Evolutionary conservation across 2,329 filamentous ascomycete species (phyloP).

Genomic region (Sporothrix inflata): DNA sequence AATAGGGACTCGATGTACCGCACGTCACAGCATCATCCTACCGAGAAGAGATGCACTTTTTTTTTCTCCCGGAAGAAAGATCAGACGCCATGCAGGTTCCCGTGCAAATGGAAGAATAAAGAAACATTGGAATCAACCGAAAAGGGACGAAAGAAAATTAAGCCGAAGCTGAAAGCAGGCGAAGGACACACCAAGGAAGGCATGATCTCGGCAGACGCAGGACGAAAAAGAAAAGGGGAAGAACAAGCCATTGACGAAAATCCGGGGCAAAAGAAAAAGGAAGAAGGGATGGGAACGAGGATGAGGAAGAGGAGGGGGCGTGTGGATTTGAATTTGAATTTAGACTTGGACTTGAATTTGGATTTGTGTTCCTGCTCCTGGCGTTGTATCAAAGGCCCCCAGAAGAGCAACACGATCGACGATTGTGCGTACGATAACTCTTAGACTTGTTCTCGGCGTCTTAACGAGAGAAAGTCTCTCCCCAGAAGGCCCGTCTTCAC

Average conservation of each 20-base stretch:
- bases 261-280: constrained; percentile 21
- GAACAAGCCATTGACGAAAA: constrained; percentile 25
- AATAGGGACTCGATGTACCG: background rate
- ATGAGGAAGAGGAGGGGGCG: constrained; percentile 14
- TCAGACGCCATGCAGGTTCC: background rate
- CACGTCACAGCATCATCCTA: background rate
- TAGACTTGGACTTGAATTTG: background rate
- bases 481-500: constrained; percentile 14
- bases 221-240: background rate
- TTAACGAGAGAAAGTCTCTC: background rate
- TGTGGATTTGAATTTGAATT: background rate
- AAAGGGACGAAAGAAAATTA: background rate
- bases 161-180: background rate
- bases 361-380: background rate
- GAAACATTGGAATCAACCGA: background rate
- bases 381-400: background rate
- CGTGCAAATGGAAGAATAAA: background rate
- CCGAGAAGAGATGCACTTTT: background rate
- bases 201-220: constrained; percentile 13
- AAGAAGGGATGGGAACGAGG: background rate
- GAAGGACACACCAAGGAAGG: background rate
- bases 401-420: background rate
- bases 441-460: background rate
- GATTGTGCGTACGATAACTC: background rate
- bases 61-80: background rate